phyloP scores from a whole-genome alignment of 1,284 basidiomycete genomes.

The Apiotrichum mycotoxinovorans region DNA sequence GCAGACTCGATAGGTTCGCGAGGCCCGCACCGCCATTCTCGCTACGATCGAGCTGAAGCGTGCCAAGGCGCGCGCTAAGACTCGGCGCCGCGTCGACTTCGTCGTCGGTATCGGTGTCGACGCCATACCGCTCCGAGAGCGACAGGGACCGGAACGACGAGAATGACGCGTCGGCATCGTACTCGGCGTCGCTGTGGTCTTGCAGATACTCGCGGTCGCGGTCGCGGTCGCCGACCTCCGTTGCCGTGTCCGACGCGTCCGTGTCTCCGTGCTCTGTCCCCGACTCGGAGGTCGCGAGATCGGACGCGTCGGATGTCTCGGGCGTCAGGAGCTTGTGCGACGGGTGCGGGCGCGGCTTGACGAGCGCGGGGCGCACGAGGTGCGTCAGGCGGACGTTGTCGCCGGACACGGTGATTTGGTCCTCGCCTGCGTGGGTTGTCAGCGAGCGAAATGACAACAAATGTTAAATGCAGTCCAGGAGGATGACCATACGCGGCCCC shows the following conservation, averaged over 20 bases:
- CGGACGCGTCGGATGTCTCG: constrained; percentile 40
- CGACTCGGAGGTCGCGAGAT: constrained; percentile 9
- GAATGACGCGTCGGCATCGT: background rate
- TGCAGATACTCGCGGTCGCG: constrained; percentile 19
- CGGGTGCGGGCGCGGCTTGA: constrained; percentile 15
- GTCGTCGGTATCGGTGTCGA: background rate
- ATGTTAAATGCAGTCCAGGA: no score
- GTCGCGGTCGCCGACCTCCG: constrained; percentile 27
- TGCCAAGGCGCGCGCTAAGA: constrained; percentile 8
- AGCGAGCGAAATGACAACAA: background rate
- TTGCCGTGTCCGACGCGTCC: constrained; percentile 4
- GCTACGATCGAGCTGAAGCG: background rate
- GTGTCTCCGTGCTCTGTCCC: constrained; percentile 8
- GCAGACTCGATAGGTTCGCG: background rate
- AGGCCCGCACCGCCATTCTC: background rate
- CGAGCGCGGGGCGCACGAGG: constrained; percentile 39
- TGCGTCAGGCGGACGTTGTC: constrained; percentile 42
- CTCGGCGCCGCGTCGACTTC: background rate
- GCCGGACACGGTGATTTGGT: constrained; percentile 19
- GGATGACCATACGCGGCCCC: no score
- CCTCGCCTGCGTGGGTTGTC: constrained; percentile 32
- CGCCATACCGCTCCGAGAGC: constrained; percentile 10
- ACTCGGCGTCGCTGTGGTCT: constrained; percentile 16
- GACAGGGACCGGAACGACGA: constrained; percentile 6
- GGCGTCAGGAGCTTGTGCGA: constrained; percentile 35